Conservation (phyloP, 164 flowering plant genomes). For the Vitis rupestris region DNA sequence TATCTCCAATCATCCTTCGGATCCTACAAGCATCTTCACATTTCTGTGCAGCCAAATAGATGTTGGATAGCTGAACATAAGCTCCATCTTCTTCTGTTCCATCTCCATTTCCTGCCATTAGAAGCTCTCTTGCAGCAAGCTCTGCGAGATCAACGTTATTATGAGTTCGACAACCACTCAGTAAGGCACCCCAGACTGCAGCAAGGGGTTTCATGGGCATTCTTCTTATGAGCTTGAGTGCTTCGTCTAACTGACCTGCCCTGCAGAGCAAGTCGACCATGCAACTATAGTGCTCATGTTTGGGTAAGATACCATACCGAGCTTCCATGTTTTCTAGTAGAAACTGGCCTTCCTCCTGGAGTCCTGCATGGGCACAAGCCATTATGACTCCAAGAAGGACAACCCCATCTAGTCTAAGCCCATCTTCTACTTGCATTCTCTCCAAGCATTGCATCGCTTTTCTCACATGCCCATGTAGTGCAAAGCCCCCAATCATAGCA, state of each 20-base stretch:
- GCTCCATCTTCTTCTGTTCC: constrained; percentile 37
- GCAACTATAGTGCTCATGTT: constrained; percentile 48
- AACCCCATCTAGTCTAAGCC: constrained; percentile 42
- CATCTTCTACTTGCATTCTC: constrained; percentile 27
- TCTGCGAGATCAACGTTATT: constrained; percentile 42
- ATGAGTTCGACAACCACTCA: constrained; percentile 37
- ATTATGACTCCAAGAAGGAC: constrained; percentile 38
- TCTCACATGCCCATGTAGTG: constrained; percentile 32
- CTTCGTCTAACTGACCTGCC: constrained; percentile 41
- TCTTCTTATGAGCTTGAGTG: constrained; percentile 29
- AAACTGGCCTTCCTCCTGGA: constrained; percentile 28
- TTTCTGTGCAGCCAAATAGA: constrained; percentile 36
- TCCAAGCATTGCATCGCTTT: constrained; percentile 32
- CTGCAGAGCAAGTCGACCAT: constrained; percentile 50
- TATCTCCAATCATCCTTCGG: constrained; percentile 39
- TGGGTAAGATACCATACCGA: constrained; percentile 31
- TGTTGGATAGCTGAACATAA: constrained; percentile 46
- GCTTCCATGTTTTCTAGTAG: constrained; percentile 37
- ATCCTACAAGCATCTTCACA: constrained; percentile 37
- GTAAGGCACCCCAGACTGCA: constrained; percentile 51
- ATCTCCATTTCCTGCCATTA: constrained; percentile 22
- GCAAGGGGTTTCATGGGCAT: constrained; percentile 58
- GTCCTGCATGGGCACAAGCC: constrained; percentile 49
- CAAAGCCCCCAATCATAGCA: constrained; percentile 41
- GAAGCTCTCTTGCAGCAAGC: constrained; percentile 37